phyloP scores from a whole-genome alignment of 345 rosid genomes.

The Eucalyptus pauciflora region DNA sequence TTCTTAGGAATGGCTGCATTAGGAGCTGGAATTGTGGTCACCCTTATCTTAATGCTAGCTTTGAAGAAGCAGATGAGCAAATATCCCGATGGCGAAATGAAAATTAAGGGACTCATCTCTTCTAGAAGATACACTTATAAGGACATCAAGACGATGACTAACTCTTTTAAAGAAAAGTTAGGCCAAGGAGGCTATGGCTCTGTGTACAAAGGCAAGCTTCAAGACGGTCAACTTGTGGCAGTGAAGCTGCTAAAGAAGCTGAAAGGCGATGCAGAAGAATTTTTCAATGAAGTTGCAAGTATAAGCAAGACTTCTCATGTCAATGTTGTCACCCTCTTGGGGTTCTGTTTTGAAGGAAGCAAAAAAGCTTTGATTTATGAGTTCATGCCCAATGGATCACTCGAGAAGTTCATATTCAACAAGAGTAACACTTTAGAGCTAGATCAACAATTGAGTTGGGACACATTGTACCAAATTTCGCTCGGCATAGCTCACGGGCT shows the following conservation, averaged over 20 bases:
- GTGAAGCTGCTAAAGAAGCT: slow-evolving; percentile 15
- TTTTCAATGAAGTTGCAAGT: slow-evolving; percentile 34
- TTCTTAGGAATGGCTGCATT: neutral
- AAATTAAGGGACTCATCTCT: neutral
- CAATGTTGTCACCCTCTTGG: slow-evolving; percentile 6
- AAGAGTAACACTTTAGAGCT: neutral
- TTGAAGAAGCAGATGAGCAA: neutral
- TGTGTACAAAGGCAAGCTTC: slow-evolving; percentile 13
- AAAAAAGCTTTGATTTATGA: slow-evolving; percentile 16
- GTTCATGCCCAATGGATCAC: slow-evolving; percentile 24
- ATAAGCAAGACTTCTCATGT: slow-evolving; percentile 23
- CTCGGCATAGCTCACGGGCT: slow-evolving; percentile 22
- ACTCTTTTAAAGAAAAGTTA: slow-evolving; percentile 5
- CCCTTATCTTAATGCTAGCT: neutral
- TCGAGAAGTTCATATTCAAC: slow-evolving; percentile 11
- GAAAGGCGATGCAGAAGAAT: slow-evolving; percentile 27
- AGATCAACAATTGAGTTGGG: neutral
- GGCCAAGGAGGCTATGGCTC: slow-evolving; percentile 28
- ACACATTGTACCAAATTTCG: slow-evolving; percentile 1
- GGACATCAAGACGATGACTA: slow-evolving; percentile 12
- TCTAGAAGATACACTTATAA: slow-evolving; percentile 9
- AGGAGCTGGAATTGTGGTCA: neutral
- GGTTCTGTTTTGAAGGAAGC: slow-evolving; percentile 10
- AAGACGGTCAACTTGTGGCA: slow-evolving; percentile 14
- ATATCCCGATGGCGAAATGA: neutral